These are phyloP conservation scores for Mycena amicta DNA, from an alignment of 768 basidiomycete genomes.

Conservation along the genomic window DNA sequence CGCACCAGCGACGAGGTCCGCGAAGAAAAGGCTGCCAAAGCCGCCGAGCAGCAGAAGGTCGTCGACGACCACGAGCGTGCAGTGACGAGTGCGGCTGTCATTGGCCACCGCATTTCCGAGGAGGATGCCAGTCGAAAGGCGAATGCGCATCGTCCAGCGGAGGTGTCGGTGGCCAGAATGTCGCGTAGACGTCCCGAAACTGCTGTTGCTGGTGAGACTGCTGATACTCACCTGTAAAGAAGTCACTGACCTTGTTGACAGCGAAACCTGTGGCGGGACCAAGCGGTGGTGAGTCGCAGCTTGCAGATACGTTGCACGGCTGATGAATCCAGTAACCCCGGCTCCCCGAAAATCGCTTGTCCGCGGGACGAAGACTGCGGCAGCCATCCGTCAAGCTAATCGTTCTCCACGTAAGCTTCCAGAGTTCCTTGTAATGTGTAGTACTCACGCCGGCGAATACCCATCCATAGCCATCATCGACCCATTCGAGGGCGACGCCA, in stretches of 20 bases:
- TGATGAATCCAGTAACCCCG: not conserved
- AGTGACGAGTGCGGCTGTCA: no score
- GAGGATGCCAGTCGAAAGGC: not conserved
- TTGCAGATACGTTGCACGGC: not conserved
- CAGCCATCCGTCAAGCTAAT: not conserved
- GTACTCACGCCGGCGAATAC: not conserved
- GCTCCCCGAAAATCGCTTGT: not conserved
- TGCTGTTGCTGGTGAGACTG: not conserved
- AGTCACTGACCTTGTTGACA: no score
- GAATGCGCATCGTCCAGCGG: not conserved
- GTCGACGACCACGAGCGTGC: not conserved
- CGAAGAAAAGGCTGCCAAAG: not conserved
- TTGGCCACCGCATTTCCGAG: not conserved
- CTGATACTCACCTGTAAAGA: no score
- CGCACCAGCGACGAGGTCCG: no score
- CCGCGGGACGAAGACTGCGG: not conserved
- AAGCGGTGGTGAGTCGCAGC: not conserved
- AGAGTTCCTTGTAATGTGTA: not conserved
- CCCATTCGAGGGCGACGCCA: not conserved
- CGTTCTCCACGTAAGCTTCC: not conserved
- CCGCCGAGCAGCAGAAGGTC: not conserved
- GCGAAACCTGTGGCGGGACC: no score
- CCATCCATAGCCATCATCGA: not conserved
- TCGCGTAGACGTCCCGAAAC: no score
- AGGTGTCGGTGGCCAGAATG: not conserved